Evolutionary conservation across 495 filamentous ascomycete genomes (phyloP).

Genomic region (Annulohypoxylon moriforme): DNA sequence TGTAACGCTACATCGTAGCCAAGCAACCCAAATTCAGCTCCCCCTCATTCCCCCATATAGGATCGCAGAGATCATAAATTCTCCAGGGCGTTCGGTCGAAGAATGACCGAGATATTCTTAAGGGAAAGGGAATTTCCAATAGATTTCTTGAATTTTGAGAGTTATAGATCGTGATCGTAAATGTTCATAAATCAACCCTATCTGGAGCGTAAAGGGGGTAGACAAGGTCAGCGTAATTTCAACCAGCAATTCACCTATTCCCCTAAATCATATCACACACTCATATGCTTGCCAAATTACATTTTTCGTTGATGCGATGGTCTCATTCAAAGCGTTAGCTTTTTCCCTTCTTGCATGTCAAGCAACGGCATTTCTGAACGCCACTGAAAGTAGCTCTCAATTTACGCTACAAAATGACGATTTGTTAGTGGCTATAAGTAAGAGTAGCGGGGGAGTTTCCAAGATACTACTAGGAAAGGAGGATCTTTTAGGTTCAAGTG

Average conservation of each 20-base stretch:
- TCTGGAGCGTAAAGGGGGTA: background rate
- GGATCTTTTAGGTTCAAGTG: slow-evolving; percentile 61
- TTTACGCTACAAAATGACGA: slow-evolving; percentile 60
- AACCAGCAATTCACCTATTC: background rate
- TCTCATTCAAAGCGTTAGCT: slow-evolving; percentile 23
- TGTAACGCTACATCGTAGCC: slow-evolving; percentile 25
- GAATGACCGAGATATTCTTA: slow-evolving; percentile 18
- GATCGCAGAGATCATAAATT: slow-evolving; percentile 3
- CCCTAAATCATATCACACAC: background rate
- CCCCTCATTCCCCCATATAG: slow-evolving; percentile 24
- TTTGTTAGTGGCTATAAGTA: slow-evolving; percentile 58
- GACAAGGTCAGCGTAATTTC: background rate
- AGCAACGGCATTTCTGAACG: slow-evolving; percentile 41
- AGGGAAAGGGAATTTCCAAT: background rate
- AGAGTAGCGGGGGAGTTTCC: slow-evolving; percentile 56
- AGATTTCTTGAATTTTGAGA: background rate
- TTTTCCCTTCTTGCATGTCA: slow-evolving; percentile 22
- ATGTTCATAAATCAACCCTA: background rate
- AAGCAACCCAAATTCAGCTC: background rate
- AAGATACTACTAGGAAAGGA: slow-evolving; percentile 60
- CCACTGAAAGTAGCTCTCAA: slow-evolving; percentile 44
- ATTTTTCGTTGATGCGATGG: slow-evolving; percentile 12
- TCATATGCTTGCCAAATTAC: background rate
- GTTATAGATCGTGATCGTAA: background rate
- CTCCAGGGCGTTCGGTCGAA: slow-evolving; percentile 27